Base-by-base conservation (phyloP, 192 early-diverging fungal species). In the Backusella liffmaniae region DNA sequence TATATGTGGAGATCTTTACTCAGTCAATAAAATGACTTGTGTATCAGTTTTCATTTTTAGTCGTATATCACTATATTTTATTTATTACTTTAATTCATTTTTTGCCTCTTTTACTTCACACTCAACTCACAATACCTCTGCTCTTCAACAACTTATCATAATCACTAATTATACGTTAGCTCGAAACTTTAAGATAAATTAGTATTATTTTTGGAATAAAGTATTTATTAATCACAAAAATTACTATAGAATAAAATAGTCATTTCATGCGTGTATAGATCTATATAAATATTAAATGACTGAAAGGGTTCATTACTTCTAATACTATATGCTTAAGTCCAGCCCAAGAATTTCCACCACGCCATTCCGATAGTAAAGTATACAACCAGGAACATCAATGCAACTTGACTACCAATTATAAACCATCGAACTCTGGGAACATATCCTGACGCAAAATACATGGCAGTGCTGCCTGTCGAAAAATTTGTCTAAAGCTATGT, bases 281-380 rank as follows among this genome's bases (percentile, higher is more conserved):
- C 21, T 62, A 29, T 62, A 10, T 62, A 59, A 26, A 26, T 59
- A 26, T 62, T 12, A 26, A 62, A 29, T 29, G 26, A 26, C 0
- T 62, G 23, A 3, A 62, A 21, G 23, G 12, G 10, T 62, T 23
- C 29, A 62, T 62, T 29, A 29, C n/a, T 62, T 62, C 26, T 62
- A 23, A 29, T 62, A 12, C 13, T 23, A 12, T 62, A n/a, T 62
- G n/a, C 49, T 44, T 70, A 86, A 70, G 66, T 82, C 90, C 90
- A 92, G 29, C 90, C 92, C 21, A 94, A 75, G 5, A 92, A 12
- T 73, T 86, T 91, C 90, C 90, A 93, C 92, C 92, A 95, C 0
- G 79, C 13, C 67, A 92, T 49, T 1, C 94, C 94, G 2, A 90
- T 82, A 1, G 91, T 89, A 29, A 88, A 86, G 70, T 87, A 88